Evolutionary conservation across 495 filamentous ascomycete species (phyloP).

Genomic region (Xylaria palmicola): DNA sequence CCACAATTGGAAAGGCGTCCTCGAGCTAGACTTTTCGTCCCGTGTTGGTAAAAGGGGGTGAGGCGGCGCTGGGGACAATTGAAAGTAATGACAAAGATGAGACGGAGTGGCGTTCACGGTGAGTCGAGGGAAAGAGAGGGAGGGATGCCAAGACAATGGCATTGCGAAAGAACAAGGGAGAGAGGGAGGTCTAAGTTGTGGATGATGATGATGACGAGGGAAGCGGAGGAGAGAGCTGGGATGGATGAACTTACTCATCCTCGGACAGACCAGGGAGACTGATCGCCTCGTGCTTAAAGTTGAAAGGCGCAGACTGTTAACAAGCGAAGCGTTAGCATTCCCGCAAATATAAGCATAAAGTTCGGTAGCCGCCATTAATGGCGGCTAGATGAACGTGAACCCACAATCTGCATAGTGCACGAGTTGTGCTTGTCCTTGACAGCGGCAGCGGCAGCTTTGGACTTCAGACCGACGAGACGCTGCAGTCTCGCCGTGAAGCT

Average conservation of each 20-base stretch:
- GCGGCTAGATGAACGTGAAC: too few species aligned
- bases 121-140: background rate
- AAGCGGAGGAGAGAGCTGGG: too few species aligned
- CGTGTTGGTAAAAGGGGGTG: background rate
- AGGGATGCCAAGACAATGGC: background rate
- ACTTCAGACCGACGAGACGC: conserved; percentile 21
- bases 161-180: background rate
- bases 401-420: conserved; percentile 28
- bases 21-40: too few species aligned
- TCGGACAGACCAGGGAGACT: conserved; percentile 41
- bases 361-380: too few species aligned
- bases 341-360: too few species aligned
- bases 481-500: conserved; percentile 23
- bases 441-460: conserved; percentile 11
- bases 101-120: background rate
- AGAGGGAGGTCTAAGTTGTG: background rate
- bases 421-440: conserved; percentile 20
- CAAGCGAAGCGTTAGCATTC: too few species aligned
- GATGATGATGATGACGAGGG: background rate
- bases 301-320: conserved; percentile 44
- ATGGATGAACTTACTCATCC: conserved; percentile 46
- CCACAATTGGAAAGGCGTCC: background rate
- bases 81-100: background rate
- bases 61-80: conserved; percentile 3
- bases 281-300: conserved; percentile 42